phyloP scores from a whole-genome alignment of 345 rosid genomes.

The Lenwebbia sp. region DNA sequence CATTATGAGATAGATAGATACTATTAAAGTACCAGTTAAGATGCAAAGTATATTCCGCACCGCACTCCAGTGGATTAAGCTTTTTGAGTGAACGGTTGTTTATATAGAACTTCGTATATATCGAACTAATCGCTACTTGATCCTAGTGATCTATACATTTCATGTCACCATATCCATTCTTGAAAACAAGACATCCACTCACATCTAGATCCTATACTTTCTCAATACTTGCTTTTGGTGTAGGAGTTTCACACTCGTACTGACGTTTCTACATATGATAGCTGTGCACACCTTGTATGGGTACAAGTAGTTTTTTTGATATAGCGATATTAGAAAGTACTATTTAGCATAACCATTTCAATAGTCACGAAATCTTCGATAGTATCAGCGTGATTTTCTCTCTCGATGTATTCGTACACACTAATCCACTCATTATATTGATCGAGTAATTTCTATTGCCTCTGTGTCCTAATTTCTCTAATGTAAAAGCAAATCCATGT shows the following conservation, averaged over 20 bases:
- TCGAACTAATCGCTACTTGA: background rate
- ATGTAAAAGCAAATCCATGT: background rate
- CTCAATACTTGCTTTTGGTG: background rate
- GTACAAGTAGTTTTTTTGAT: background rate
- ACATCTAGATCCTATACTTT: background rate
- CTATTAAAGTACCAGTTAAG: background rate
- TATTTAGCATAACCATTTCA: background rate
- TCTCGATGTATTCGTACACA: background rate
- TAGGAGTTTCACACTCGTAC: background rate
- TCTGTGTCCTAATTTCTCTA: background rate
- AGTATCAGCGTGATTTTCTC: background rate
- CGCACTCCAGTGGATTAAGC: background rate
- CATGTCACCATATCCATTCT: background rate
- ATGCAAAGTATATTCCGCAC: background rate
- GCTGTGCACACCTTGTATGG: background rate
- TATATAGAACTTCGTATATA: background rate
- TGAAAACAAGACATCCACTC: background rate
- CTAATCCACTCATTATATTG: background rate
- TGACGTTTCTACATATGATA: background rate
- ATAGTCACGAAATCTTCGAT: background rate
- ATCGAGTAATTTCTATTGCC: background rate
- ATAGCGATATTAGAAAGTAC: background rate
- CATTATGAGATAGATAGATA: background rate
- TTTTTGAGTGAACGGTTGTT: background rate
- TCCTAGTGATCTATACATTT: background rate